Evolutionary conservation across 805 yeast species (phyloP).

Genomic region (Myxozyma udenii): DNA sequence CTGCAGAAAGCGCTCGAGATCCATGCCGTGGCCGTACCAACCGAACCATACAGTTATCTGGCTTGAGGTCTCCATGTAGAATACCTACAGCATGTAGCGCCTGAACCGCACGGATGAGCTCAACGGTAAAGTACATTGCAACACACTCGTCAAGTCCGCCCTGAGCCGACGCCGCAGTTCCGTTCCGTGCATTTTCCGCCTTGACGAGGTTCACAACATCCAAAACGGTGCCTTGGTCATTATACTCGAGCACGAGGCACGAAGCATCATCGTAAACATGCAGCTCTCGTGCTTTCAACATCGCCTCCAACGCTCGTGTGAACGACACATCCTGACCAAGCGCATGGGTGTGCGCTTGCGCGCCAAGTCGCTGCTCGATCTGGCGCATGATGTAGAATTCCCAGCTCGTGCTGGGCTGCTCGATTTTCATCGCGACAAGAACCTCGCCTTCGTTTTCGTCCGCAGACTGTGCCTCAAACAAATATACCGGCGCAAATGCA

Average conservation of each 20-base stretch:
- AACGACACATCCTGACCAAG: slow-evolving; percentile 9
- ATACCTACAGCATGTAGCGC: slow-evolving; percentile 62
- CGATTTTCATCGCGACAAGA: slow-evolving; percentile 67
- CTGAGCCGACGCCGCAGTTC: slow-evolving; percentile 16
- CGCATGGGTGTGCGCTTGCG: slow-evolving; percentile 8
- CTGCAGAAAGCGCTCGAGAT: slow-evolving; percentile 14
- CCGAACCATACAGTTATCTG: slow-evolving; percentile 81
- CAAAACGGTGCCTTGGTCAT: slow-evolving; percentile 67
- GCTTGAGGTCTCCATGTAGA: slow-evolving; percentile 80
- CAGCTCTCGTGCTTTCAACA: slow-evolving; percentile 52
- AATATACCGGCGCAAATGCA: slow-evolving; percentile 73
- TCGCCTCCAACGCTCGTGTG: slow-evolving; percentile 38
- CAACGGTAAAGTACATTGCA: slow-evolving; percentile 60
- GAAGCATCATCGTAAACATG: slow-evolving; percentile 65
- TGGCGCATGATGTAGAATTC: slow-evolving; percentile 71
- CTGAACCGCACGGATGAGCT: slow-evolving; percentile 58
- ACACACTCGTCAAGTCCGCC: slow-evolving; percentile 54
- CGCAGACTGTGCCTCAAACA: slow-evolving; percentile 50
- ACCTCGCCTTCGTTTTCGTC: slow-evolving; percentile 41
- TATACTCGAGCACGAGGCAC: slow-evolving; percentile 60
- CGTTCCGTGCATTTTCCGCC: slow-evolving; percentile 24
- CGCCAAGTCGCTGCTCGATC: slow-evolving; percentile 46
- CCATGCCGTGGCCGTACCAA: slow-evolving; percentile 38
- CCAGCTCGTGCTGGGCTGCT: slow-evolving; percentile 70
- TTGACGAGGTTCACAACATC: slow-evolving; percentile 59